Percentiles rank a stretch among this genome's conserved stretches.
Evolutionary conservation across 2,329 filamentous ascomycete genomes (phyloP).

Genomic region (Diaporthe citriasiana): DNA sequence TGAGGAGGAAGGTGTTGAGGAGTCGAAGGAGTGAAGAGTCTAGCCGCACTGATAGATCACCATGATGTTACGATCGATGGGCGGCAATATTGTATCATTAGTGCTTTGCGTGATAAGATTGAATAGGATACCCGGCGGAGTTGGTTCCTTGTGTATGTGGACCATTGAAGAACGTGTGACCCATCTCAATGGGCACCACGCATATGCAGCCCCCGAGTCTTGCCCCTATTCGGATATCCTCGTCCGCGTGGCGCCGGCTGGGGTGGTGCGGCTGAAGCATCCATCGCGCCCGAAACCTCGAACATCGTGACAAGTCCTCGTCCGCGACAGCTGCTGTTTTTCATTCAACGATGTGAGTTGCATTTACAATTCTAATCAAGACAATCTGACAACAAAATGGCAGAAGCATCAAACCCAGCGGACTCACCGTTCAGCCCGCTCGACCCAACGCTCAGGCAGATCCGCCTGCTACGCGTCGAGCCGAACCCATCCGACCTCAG

Average conservation of each 20-base stretch:
- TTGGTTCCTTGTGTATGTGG: not conserved
- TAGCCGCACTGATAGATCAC: not conserved
- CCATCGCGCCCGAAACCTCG: not conserved
- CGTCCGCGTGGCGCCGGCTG: slow-evolving; percentile 9
- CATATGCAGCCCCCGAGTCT: not conserved
- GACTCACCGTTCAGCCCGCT: slow-evolving; percentile 4
- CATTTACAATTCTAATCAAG: not conserved
- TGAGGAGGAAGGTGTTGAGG: slow-evolving; percentile 6
- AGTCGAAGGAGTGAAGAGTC: slow-evolving; percentile 22
- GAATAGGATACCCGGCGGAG: slow-evolving; percentile 22
- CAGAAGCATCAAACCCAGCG: not conserved
- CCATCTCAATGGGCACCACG: not conserved
- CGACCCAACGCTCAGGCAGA: slow-evolving; percentile 9
- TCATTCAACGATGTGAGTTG: not conserved
- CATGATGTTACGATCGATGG: not conserved
- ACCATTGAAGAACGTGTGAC: not conserved
- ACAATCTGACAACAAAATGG: not conserved
- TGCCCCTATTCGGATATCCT: slow-evolving; percentile 21
- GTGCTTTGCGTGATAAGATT: not conserved
- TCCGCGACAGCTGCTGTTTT: not conserved
- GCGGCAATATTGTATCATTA: slow-evolving; percentile 10
- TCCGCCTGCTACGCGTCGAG: slow-evolving; percentile 25
- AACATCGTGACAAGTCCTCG: not conserved
- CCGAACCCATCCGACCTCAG: not conserved
- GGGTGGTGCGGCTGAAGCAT: slow-evolving; percentile 22